phyloP scores from a whole-genome alignment of 2,329 filamentous ascomycete species.

The Botrytis galanthina region DNA sequence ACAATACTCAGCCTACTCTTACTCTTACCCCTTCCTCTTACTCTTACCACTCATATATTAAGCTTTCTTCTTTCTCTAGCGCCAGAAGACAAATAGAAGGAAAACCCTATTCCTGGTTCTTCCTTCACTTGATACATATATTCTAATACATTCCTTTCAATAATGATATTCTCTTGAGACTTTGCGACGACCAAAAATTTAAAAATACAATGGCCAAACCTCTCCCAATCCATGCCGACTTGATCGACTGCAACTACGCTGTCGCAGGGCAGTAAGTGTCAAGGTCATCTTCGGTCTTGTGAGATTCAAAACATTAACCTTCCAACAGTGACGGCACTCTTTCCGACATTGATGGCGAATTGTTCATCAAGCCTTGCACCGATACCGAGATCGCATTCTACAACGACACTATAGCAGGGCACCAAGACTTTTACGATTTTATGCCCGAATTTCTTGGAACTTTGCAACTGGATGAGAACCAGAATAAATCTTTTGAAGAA shows the following conservation, averaged over 20 bases:
- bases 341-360: constrained; percentile 74
- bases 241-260: constrained; percentile 69
- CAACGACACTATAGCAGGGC: constrained; percentile 59
- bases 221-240: constrained; percentile 48
- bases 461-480: constrained; percentile 62
- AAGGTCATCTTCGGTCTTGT: constrained; percentile 4
- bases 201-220: constrained; percentile 41
- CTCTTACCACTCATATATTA: background rate
- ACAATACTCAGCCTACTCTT: constrained; percentile 20
- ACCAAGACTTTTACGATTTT: constrained; percentile 72
- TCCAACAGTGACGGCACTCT: constrained; percentile 77
- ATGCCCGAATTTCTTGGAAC: constrained; percentile 86
- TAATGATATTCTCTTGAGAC: constrained; percentile 38
- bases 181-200: background rate
- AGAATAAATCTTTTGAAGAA: constrained; percentile 50
- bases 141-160: constrained; percentile 29
- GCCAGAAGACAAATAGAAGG: constrained; percentile 19
- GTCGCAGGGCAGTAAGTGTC: constrained; percentile 79
- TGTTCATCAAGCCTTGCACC: constrained; percentile 95
- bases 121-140: constrained; percentile 13
- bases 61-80: background rate
- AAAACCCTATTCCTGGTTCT: constrained; percentile 14
- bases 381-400: constrained; percentile 86
- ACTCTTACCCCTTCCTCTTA: background rate
- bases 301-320: constrained; percentile 22